Conservation (phyloP, 2,329 filamentous ascomycete genomes). For the Exophiala sp. region DNA sequence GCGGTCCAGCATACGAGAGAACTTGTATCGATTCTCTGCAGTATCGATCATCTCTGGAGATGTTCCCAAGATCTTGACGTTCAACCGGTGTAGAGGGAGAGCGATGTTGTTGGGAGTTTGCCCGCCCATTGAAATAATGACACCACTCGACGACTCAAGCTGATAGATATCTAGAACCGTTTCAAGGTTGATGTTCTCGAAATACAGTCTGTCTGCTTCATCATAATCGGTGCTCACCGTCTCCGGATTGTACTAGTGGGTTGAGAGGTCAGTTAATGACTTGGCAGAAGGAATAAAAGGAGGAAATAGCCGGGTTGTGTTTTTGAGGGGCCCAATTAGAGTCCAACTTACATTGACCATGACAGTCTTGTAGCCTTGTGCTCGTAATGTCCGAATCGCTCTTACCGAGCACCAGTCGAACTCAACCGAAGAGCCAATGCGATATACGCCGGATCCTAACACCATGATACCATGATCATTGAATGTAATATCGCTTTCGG, state of each 20-base stretch:
- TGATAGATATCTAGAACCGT: constrained; percentile 91
- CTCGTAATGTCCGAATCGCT: constrained; percentile 81
- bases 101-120: constrained; percentile 98
- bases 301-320: too few relatives aligned
- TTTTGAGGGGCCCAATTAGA: too few relatives aligned
- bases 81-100: constrained; percentile 76
- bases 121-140: constrained; percentile 92
- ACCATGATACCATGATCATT: constrained; percentile 94
- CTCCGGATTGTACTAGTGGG: constrained; percentile 67
- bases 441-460: constrained; percentile 88
- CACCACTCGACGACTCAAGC: constrained; percentile 72
- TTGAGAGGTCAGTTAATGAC: constrained; percentile 2
- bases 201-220: constrained; percentile 89
- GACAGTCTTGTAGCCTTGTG: constrained; percentile 81
- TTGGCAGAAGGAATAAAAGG: neutral
- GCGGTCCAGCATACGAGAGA: constrained; percentile 93
- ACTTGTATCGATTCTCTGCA: constrained; percentile 97
- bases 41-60: constrained; percentile 98
- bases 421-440: constrained; percentile 95
- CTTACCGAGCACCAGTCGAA: constrained; percentile 99
- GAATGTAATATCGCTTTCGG: constrained; percentile 75
- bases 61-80: constrained; percentile 88
- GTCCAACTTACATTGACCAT: constrained; percentile 72
- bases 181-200: constrained; percentile 90
- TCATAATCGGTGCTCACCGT: constrained; percentile 89